Conservation (phyloP, 805 yeast genomes). For the Pichia kluyveri region DNA sequence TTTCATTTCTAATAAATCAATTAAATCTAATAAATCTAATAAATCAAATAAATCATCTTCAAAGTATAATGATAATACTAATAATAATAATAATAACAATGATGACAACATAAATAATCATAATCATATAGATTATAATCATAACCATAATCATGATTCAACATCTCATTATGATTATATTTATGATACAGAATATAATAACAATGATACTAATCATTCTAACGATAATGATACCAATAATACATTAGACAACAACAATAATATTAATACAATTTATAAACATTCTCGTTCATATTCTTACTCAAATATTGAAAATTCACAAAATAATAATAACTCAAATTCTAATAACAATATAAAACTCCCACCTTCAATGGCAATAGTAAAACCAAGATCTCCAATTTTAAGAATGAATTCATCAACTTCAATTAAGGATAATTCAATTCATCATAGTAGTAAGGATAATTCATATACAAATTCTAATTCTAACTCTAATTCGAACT, state of each 20-base stretch:
- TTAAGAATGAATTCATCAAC: constrained; percentile 24
- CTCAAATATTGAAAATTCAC: neutral
- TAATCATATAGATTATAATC: neutral
- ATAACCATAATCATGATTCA: neutral
- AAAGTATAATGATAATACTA: constrained; percentile 4
- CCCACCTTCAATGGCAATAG: constrained; percentile 27
- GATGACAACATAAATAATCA: too few species aligned
- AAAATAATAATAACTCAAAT: neutral
- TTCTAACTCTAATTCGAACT: neutral
- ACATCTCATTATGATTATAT: constrained; percentile 16
- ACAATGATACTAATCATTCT: neutral
- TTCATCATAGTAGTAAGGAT: constrained; percentile 8
- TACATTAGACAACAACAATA: too few species aligned
- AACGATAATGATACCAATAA: neutral
- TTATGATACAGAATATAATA: constrained; percentile 10
- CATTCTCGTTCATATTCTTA: neutral
- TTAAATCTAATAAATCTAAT: neutral
- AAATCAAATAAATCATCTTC: neutral
- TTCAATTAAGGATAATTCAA: constrained; percentile 15
- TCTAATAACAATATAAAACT: constrained; percentile 12
- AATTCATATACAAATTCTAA: constrained; percentile 1
- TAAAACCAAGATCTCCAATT: constrained; percentile 27
- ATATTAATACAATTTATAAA: neutral
- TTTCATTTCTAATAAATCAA: neutral
- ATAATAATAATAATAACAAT: neutral